Percentiles rank a stretch among this genome's conserved stretches.
Conservation (phyloP, 257 asterid species). For the Solanum dulcamara region DNA sequence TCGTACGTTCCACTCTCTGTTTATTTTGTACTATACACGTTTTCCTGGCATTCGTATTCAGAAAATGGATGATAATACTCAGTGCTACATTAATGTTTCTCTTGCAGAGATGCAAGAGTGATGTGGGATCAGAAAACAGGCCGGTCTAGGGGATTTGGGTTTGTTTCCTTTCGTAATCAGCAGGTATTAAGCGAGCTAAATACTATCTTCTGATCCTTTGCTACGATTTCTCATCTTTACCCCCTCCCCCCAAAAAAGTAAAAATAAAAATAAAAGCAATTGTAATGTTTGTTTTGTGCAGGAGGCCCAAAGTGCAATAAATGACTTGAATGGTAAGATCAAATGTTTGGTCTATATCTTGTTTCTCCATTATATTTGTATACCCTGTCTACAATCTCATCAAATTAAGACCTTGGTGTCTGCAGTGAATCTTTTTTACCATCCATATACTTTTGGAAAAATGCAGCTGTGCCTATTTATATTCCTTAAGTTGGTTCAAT, state of each 20-base stretch:
- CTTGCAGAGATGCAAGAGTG: constrained; percentile 78
- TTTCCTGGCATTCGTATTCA: background rate
- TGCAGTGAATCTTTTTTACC: background rate
- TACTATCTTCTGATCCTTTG: background rate
- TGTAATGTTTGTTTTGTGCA: constrained; percentile 9
- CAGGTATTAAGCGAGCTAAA: constrained; percentile 28
- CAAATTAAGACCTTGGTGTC: background rate
- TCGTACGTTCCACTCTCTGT: constrained; percentile 37
- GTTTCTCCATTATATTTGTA: background rate
- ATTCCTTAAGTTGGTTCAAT: background rate
- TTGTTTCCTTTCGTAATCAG: constrained; percentile 77
- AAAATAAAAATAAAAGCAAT: background rate
- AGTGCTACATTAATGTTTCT: background rate
- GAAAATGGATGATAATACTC: background rate
- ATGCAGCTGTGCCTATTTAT: background rate
- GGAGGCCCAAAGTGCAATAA: constrained; percentile 84
- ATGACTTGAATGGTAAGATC: constrained; percentile 63
- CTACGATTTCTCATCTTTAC: background rate
- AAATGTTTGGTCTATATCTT: background rate
- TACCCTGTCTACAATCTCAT: background rate
- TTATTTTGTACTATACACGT: background rate
- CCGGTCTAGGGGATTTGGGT: constrained; percentile 89
- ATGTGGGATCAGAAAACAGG: constrained; percentile 99
- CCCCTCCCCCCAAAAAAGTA: background rate
- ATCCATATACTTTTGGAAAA: background rate